Percentiles rank a stretch among this genome's conserved stretches.
Conservation (phyloP, 164 flowering plant species). For the Vitis cinerea region DNA sequence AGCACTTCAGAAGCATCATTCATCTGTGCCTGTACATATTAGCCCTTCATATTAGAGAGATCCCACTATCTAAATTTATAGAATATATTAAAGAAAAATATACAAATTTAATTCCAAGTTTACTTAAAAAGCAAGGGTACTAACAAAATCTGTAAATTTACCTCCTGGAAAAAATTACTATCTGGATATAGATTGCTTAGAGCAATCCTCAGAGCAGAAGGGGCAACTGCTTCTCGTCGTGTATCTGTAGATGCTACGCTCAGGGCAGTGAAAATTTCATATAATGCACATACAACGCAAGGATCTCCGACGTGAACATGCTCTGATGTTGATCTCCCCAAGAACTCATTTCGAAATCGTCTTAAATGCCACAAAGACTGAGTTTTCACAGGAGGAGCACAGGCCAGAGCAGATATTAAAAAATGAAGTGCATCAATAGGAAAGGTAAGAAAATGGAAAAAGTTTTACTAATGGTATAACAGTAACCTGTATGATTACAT, state of each 20-base stretch:
- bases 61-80: background rate
- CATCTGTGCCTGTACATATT: slow-evolving; percentile 79
- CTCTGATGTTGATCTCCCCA: slow-evolving; percentile 54
- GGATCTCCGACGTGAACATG: slow-evolving; percentile 95
- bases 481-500: slow-evolving; percentile 95
- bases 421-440: background rate
- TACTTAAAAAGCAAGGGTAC: background rate
- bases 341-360: slow-evolving; percentile 79
- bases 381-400: slow-evolving; percentile 16
- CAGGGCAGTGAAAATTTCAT: slow-evolving; percentile 77
- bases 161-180: slow-evolving; percentile 95
- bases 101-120: no score
- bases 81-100: no score
- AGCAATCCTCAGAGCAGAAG: slow-evolving; percentile 84
- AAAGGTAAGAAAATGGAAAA: background rate
- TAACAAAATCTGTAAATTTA: slow-evolving; percentile 17
- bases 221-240: slow-evolving; percentile 75
- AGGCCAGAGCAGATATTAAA: slow-evolving; percentile 7
- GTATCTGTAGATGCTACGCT: slow-evolving; percentile 53
- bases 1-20: slow-evolving; percentile 99
- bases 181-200: slow-evolving; percentile 90
- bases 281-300: slow-evolving; percentile 88
- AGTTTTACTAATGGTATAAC: background rate
- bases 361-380: slow-evolving; percentile 93
- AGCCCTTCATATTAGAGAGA: no score